These are phyloP conservation scores for Phlyctochytrium planicorne DNA, from an alignment of 192 early-diverging fungal species.

Conservation along the genomic window DNA sequence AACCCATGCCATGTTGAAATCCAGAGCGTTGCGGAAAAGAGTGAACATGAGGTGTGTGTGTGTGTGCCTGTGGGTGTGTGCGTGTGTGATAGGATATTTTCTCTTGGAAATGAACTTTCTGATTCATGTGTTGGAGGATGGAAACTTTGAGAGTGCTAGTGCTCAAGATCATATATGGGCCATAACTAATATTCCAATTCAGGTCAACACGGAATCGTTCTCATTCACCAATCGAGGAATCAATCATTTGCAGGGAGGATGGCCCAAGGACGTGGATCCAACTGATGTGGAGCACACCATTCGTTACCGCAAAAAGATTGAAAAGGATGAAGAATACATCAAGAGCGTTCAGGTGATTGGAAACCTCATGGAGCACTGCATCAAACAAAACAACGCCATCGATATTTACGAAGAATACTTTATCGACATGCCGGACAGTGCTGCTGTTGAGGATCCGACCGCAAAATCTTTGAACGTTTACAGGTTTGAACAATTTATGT, in stretches of 20 bases:
- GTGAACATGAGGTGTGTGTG: conserved; percentile 54
- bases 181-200: too few species aligned
- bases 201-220: conserved; percentile 62
- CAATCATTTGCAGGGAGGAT: conserved; percentile 57
- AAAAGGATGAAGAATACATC: conserved; percentile 67
- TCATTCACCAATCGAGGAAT: conserved; percentile 52
- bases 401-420: conserved; percentile 70
- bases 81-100: too few species aligned
- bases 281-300: conserved; percentile 64
- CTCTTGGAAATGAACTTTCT: too few species aligned
- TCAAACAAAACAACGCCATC: conserved; percentile 68
- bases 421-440: conserved; percentile 42
- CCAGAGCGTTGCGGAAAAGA: conserved; percentile 53
- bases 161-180: too few species aligned
- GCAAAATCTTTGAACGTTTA: conserved; percentile 62
- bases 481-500: conserved; percentile 29
- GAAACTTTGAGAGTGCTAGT: too few species aligned
- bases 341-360: conserved; percentile 50
- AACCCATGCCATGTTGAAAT: conserved; percentile 47
- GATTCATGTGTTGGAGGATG: too few species aligned
- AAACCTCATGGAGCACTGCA: conserved; percentile 58
- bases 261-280: conserved; percentile 65
- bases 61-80: background rate
- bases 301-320: conserved; percentile 62
- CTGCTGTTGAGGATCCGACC: conserved; percentile 42